Percentiles rank a stretch among this genome's conserved stretches.
Conservation (phyloP, 2,329 filamentous ascomycete genomes). For the Byssochlamys sp. region DNA sequence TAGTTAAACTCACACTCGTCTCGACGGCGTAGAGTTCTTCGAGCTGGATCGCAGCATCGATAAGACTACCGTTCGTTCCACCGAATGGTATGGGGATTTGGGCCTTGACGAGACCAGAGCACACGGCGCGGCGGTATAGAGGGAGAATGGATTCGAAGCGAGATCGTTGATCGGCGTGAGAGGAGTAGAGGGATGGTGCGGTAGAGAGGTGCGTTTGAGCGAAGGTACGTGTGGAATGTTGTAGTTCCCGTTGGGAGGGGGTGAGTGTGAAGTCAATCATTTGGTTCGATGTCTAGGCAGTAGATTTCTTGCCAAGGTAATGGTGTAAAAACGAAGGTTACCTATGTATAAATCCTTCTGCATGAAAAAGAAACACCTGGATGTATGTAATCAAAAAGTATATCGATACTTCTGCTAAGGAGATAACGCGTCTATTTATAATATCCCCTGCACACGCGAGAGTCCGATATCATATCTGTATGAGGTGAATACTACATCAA, state of each 20-base stretch:
- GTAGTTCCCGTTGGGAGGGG: background rate
- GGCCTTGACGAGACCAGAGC: constrained; percentile 39
- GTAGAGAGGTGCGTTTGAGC: background rate
- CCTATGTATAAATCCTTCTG: no score
- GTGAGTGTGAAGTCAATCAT: background rate
- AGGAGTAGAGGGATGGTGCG: constrained; percentile 3
- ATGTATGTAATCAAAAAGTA: no score
- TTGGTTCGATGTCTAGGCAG: background rate
- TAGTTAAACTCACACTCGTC: constrained; percentile 40
- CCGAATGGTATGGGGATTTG: constrained; percentile 40
- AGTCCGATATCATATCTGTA: no score
- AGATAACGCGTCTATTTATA: no score
- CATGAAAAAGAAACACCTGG: no score
- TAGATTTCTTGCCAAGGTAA: no score
- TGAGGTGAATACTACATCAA: no score
- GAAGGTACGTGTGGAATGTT: background rate
- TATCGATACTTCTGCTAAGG: no score
- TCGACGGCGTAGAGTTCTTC: constrained; percentile 48
- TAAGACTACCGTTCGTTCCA: constrained; percentile 36
- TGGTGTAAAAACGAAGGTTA: no score
- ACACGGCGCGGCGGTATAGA: constrained; percentile 38
- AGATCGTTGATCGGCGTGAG: constrained; percentile 19
- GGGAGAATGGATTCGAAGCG: constrained; percentile 42
- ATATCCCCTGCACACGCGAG: no score
- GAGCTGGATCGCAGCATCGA: constrained; percentile 43